Evolutionary conservation across 2,329 filamentous ascomycete species (phyloP).

Genomic region (Colletotrichum endophyticum): DNA sequence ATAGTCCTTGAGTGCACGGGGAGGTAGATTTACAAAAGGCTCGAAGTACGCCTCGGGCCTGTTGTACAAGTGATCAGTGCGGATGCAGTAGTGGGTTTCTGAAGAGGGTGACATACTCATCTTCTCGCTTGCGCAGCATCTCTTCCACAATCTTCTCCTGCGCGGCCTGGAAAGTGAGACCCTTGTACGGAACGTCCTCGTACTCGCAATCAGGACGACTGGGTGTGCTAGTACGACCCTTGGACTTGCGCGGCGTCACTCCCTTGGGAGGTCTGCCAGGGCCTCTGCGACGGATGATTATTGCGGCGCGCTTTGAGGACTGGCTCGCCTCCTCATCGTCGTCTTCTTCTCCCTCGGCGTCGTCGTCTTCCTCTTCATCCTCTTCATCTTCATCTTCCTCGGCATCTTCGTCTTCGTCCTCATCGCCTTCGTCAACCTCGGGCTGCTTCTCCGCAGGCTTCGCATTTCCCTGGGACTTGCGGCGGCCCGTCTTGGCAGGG

Average conservation of each 20-base stretch:
- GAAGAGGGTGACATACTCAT: slow-evolving; percentile 53
- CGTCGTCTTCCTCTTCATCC: slow-evolving; percentile 30
- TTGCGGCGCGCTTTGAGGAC: slow-evolving; percentile 33
- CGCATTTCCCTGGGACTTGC: slow-evolving; percentile 10
- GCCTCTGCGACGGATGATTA: slow-evolving; percentile 42
- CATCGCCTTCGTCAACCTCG: slow-evolving; percentile 31
- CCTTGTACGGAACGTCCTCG: slow-evolving; percentile 66
- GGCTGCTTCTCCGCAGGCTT: slow-evolving; percentile 29
- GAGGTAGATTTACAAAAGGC: slow-evolving; percentile 80
- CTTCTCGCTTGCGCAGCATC: slow-evolving; percentile 71
- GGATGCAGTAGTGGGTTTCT: not conserved
- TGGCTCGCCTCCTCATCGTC: slow-evolving; percentile 34
- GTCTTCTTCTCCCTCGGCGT: slow-evolving; percentile 34
- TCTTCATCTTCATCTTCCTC: slow-evolving; percentile 27
- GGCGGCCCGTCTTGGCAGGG: not conserved
- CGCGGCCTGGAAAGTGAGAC: slow-evolving; percentile 80
- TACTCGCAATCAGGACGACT: slow-evolving; percentile 58
- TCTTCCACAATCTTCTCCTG: slow-evolving; percentile 86
- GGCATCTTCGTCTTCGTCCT: slow-evolving; percentile 28
- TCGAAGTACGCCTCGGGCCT: slow-evolving; percentile 73
- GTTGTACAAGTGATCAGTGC: slow-evolving; percentile 40
- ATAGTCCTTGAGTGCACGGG: slow-evolving; percentile 80
- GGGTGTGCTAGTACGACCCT: slow-evolving; percentile 38
- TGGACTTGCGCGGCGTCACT: slow-evolving; percentile 31
- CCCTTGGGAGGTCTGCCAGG: slow-evolving; percentile 39